Evolutionary conservation across 73 alveolate genomes (phyloP).

Genomic region (Paramecium sonneborni): DNA sequence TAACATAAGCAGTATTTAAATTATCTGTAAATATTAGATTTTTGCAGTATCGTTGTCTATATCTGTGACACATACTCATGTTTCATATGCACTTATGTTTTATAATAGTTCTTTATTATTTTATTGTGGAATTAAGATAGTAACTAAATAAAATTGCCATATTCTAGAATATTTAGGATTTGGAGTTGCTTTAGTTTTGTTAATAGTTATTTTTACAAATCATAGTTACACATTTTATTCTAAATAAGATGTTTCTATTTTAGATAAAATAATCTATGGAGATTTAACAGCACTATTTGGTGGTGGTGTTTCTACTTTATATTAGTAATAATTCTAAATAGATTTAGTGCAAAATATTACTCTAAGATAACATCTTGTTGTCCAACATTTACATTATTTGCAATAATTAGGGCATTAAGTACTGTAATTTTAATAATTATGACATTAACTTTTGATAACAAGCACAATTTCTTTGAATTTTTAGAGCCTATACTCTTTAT

Average conservation of each 20-base stretch:
- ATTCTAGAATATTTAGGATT: constrained; percentile 19
- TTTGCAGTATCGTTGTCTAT: constrained; percentile 23
- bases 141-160: background rate
- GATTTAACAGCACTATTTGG: constrained; percentile 43
- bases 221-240: constrained; percentile 40
- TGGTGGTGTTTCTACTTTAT: constrained; percentile 20
- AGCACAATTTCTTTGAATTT: background rate
- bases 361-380: background rate
- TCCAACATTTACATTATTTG: background rate
- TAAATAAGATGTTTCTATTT: background rate
- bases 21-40: background rate
- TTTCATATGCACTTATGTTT: background rate
- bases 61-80: background rate
- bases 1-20: constrained; percentile 32
- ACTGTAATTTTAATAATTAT: background rate
- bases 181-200: background rate
- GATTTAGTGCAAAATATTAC: constrained; percentile 22
- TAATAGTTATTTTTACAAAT: background rate
- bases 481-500: background rate
- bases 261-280: background rate
- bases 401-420: background rate
- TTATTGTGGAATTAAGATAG: background rate
- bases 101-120: constrained; percentile 9
- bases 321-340: background rate
- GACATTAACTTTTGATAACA: background rate